Conservation (phyloP, 129 eudicot genomes). For the Ambrosia artemisiifolia region DNA sequence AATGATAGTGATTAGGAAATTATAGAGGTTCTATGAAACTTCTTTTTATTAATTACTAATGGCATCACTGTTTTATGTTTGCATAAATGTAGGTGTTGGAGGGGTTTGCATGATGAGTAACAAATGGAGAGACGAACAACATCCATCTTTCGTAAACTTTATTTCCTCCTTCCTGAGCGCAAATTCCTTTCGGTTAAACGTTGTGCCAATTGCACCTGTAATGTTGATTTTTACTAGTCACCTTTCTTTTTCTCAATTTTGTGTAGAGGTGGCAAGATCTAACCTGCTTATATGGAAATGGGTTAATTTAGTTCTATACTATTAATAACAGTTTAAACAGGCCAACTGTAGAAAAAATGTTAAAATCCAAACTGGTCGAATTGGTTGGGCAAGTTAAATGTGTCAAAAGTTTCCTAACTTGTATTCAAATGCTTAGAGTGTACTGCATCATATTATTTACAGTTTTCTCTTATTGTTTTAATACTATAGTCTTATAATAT, state of each 20-base stretch:
- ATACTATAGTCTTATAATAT: neutral
- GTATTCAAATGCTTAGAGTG: neutral
- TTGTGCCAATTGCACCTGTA: constrained; percentile 87
- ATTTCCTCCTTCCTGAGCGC: constrained; percentile 64
- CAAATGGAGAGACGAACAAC: constrained; percentile 85
- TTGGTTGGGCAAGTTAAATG: neutral
- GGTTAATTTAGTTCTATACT: neutral
- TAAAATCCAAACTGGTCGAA: neutral
- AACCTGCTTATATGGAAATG: neutral
- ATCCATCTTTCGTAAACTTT: constrained; percentile 77
- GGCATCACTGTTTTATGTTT: neutral
- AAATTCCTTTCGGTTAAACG: constrained; percentile 71
- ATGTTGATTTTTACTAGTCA: neutral
- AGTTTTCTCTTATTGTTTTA: neutral
- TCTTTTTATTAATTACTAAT: neutral
- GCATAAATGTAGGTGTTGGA: constrained; percentile 42
- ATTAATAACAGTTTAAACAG: neutral
- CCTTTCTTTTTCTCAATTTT: neutral
- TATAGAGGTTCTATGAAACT: neutral
- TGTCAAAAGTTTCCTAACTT: neutral
- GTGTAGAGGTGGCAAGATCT: neutral
- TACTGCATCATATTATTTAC: neutral
- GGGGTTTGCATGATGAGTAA: constrained; percentile 92
- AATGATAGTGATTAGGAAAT: neutral
- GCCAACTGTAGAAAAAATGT: neutral